These are phyloP conservation scores for Spergularia marina DNA, from an alignment of 148 eudicot genomes.

Conservation along the genomic window DNA sequence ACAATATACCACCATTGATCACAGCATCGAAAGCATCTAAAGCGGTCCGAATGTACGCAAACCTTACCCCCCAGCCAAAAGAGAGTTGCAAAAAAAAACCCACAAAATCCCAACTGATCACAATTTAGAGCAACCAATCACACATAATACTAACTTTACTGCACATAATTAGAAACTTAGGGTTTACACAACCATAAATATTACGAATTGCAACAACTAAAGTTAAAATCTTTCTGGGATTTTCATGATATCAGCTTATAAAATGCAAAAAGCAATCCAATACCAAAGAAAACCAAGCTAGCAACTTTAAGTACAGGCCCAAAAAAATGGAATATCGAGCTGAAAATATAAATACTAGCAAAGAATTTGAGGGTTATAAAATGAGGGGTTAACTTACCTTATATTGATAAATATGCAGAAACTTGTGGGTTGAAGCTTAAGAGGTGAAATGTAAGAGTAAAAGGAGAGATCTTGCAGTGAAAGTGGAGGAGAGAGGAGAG, in stretches of 20 bases:
- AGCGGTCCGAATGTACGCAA: too few species aligned
- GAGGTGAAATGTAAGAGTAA: background rate
- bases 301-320: constrained; percentile 15
- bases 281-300: background rate
- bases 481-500: background rate
- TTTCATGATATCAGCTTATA: background rate
- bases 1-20: background rate
- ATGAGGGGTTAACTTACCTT: constrained; percentile 18
- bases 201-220: background rate
- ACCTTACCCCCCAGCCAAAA: background rate
- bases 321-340: background rate
- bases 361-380: background rate
- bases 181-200: constrained; percentile 17
- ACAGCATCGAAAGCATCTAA: too few species aligned
- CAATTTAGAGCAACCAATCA: background rate
- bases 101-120: constrained; percentile 7
- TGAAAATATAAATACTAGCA: background rate
- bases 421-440: background rate
- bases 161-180: constrained; percentile 2
- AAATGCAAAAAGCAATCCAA: background rate
- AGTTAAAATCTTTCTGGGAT: background rate
- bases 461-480: background rate
- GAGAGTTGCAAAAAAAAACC: background rate
- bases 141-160: constrained; percentile 11
- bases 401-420: background rate